phyloP scores from a whole-genome alignment of 257 asterid species.

The Scutellaria barbata region DNA sequence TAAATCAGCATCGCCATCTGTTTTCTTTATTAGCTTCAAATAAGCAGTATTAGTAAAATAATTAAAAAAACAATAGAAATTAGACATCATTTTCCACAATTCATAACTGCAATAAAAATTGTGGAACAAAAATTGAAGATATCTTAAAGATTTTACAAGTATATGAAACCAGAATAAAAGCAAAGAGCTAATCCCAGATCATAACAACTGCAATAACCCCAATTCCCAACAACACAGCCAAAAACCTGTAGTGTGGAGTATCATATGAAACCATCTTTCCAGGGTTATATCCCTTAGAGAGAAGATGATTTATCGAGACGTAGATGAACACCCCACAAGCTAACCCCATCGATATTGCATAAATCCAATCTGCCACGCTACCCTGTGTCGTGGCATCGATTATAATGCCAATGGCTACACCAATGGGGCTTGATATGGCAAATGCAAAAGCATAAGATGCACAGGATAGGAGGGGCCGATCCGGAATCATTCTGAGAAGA shows the following conservation, averaged over 20 bases:
- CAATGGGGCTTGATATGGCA: constrained; percentile 84
- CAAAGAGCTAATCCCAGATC: constrained; percentile 78
- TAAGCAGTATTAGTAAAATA: no score
- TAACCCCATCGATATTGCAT: constrained; percentile 83
- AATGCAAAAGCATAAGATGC: constrained; percentile 79
- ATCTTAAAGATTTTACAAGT: not conserved
- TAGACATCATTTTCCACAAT: no score
- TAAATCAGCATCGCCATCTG: no score
- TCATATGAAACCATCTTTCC: constrained; percentile 46
- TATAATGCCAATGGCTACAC: constrained; percentile 79
- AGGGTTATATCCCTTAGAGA: constrained; percentile 72
- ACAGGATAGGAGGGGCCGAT: constrained; percentile 78
- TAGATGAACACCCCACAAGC: constrained; percentile 90
- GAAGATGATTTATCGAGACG: constrained; percentile 80
- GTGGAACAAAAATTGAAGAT: not conserved
- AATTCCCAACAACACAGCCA: constrained; percentile 74
- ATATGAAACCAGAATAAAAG: not conserved
- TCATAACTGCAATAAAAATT: no score
- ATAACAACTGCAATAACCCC: constrained; percentile 88
- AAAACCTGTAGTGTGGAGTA: constrained; percentile 55
- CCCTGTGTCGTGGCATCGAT: constrained; percentile 87
- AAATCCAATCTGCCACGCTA: constrained; percentile 78
- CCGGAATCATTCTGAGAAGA: constrained; percentile 86
- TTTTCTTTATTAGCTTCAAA: no score
- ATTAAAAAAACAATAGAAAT: no score